Base-by-base conservation (phyloP, 2,329 filamentous ascomycete genomes). In the Nigrospora sphaerica region DNA sequence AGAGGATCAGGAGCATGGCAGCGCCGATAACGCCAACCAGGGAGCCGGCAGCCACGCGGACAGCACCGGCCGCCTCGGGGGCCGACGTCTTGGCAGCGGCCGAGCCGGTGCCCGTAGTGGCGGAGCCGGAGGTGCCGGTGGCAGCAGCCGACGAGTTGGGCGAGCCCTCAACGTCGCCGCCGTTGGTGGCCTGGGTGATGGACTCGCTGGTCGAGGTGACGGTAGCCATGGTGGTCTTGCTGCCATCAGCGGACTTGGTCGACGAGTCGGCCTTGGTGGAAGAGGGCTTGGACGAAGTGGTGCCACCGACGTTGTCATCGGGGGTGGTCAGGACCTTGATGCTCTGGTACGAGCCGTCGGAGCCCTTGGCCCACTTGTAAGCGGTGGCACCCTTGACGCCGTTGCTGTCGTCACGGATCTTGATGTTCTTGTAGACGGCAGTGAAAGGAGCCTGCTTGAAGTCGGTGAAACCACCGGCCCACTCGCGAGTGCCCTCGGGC, bases 401-500 rank as follows among this genome's bases (percentile, higher is more conserved):
- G 60, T 77, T 76, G 58, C 69, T 68, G 64, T 74, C 78, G 67
- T 81, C 77, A 55, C 65, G 59, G 51, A 81, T 73, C 52, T 62
- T 71, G 54, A 81, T 61, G 58, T 66, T 71, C 70, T 78, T 70
- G 75, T 81, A 81, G 70, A 74, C 74, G 57, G 68, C 78, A 45
- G 64, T 59, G 67, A 77, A 79, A 48, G 78, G 77, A 49, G 63
- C 74, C 55, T 76, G 53, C 53, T 54, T 56, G 59, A 78, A 80
- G 60, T 79, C 64, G 54, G 77, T 66, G 55, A 60, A 60, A 49
- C 85, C 85, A 52, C 83, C 85, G 46, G 80, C 79, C 81, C 81
- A 85, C 49, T 76, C 54, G 50, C 90, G 85, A 32, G 88, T 93
- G 49, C 88, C 88, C 48, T 77, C 63, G 33, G 78, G 61, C 55